Conservation (phyloP, 1,284 basidiomycete genomes). For the Cryptococcus hybrid region DNA sequence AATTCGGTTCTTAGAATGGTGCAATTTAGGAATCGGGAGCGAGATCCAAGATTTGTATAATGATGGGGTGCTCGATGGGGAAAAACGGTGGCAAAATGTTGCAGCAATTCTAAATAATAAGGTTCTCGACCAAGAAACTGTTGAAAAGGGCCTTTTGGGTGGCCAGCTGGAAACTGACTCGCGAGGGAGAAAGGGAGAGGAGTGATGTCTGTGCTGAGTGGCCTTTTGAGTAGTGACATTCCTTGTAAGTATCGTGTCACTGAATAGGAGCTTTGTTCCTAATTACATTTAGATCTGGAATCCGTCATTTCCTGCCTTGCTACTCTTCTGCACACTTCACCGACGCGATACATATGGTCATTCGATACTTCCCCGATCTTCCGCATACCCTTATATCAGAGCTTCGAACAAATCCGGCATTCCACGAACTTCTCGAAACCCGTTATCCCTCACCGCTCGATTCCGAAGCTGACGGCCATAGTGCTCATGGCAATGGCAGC, state of each 20-base stretch:
- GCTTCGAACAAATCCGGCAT: slow-evolving; percentile 73
- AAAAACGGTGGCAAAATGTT: slow-evolving; percentile 22
- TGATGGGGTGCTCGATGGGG: slow-evolving; percentile 4
- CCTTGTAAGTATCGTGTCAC: slow-evolving; percentile 43
- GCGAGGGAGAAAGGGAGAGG: slow-evolving; percentile 8
- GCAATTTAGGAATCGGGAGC: slow-evolving; percentile 23
- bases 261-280: background rate
- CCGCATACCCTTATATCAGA: slow-evolving; percentile 73
- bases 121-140: slow-evolving; percentile 21
- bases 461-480: background rate
- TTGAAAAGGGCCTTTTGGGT: slow-evolving; percentile 33
- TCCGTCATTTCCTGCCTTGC: slow-evolving; percentile 57
- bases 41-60: slow-evolving; percentile 28
- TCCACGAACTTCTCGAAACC: slow-evolving; percentile 55
- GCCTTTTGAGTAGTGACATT: slow-evolving; percentile 38
- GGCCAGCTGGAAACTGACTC: slow-evolving; percentile 16
- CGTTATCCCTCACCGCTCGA: slow-evolving; percentile 1
- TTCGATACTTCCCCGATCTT: slow-evolving; percentile 55
- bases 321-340: slow-evolving; percentile 56
- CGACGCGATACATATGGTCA: slow-evolving; percentile 64
- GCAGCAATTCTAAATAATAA: slow-evolving; percentile 18
- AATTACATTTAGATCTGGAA: slow-evolving; percentile 58
- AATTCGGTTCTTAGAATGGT: slow-evolving; percentile 31
- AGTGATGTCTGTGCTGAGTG: slow-evolving; percentile 39
- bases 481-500: background rate